These are phyloP conservation scores for Sabuloglossum arenarium DNA, from an alignment of 495 filamentous ascomycete genomes.

Conservation along the genomic window DNA sequence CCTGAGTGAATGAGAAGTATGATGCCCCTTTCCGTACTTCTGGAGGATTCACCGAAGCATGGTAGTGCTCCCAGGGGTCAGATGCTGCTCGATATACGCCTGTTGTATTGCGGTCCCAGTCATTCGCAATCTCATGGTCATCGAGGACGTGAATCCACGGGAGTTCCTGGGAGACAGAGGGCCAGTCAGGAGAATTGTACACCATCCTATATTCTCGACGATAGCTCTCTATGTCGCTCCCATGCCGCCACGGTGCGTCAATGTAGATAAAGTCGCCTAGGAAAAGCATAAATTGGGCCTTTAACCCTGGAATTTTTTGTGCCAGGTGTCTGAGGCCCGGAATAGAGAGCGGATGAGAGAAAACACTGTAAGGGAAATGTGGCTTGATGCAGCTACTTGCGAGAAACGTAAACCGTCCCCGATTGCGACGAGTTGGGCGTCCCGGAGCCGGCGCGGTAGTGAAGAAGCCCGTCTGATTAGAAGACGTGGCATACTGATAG, in stretches of 20 bases:
- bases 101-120: conserved; percentile 59
- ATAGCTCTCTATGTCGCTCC: conserved; percentile 50
- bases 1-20: conserved; percentile 73
- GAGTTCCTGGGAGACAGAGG: conserved; percentile 39
- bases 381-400: conserved; percentile 83
- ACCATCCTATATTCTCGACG: conserved; percentile 81
- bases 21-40: conserved; percentile 34
- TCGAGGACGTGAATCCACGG: conserved; percentile 94
- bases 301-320: conserved; percentile 30
- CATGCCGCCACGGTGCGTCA: conserved; percentile 68
- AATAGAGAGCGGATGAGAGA: conserved; percentile 62
- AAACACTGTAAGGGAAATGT: conserved; percentile 67
- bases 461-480: conserved; percentile 61
- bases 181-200: conserved; percentile 85
- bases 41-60: conserved; percentile 67
- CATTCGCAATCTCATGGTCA: conserved; percentile 89
- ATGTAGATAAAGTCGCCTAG: conserved; percentile 98
- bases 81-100: conserved; percentile 51
- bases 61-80: conserved; percentile 79
- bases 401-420: conserved; percentile 60
- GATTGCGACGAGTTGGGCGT: conserved; percentile 23
- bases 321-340: conserved; percentile 51
- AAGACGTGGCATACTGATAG: conserved; percentile 68
- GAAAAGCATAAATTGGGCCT: conserved; percentile 85
- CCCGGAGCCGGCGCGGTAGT: conserved; percentile 49